Percentiles rank a stretch among this genome's conserved stretches.
Evolutionary conservation across 768 basidiomycete genomes (phyloP).

Genomic region (Tulasnella sp.): DNA sequence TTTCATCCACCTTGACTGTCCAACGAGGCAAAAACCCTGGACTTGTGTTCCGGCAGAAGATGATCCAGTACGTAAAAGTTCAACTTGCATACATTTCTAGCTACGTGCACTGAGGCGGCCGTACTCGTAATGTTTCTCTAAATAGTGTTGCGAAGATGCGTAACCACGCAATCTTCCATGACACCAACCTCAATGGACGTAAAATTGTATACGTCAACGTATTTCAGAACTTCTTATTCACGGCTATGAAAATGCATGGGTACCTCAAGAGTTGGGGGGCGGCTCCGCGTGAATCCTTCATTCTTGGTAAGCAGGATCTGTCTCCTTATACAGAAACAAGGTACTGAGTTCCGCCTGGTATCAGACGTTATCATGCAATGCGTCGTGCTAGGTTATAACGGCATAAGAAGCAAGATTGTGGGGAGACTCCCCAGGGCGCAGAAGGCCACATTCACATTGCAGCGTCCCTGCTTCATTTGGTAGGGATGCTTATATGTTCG

Average conservation of each 20-base stretch:
- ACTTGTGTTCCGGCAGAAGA: constrained; percentile 51
- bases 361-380: constrained; percentile 53
- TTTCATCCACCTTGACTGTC: constrained; percentile 60
- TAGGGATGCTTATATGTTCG: constrained; percentile 26
- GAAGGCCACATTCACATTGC: constrained; percentile 34
- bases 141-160: constrained; percentile 21
- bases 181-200: constrained; percentile 53
- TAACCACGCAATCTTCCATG: constrained; percentile 71
- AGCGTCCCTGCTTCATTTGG: constrained; percentile 50
- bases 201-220: constrained; percentile 64
- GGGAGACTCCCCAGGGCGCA: constrained; percentile 32
- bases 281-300: constrained; percentile 31
- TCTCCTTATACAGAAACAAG: neutral
- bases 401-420: constrained; percentile 38
- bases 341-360: constrained; percentile 1
- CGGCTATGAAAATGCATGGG: constrained; percentile 76
- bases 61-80: constrained; percentile 49
- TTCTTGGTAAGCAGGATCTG: constrained; percentile 37
- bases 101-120: neutral
- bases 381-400: constrained; percentile 44
- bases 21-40: constrained; percentile 56
- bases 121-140: neutral
- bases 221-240: constrained; percentile 73
- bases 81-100: neutral
- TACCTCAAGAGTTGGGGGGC: constrained; percentile 45